These are phyloP conservation scores for Solanum sitiens DNA, from an alignment of 257 asterid genomes.

Conservation along the genomic window DNA sequence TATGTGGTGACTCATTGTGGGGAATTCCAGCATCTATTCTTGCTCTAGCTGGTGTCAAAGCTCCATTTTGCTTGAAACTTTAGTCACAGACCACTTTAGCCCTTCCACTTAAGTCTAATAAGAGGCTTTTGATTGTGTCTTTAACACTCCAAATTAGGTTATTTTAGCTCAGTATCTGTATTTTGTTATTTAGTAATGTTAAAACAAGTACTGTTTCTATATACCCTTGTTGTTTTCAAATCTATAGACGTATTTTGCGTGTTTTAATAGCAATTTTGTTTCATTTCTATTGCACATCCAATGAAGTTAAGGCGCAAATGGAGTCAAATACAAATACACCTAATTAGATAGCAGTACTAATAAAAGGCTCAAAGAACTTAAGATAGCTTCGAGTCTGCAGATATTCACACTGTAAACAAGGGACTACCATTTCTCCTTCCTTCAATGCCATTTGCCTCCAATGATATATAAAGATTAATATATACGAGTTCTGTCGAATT, in stretches of 20 bases:
- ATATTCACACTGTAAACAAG: too few relatives aligned
- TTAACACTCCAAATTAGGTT: background rate
- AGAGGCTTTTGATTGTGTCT: background rate
- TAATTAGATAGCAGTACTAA: too few relatives aligned
- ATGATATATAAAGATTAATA: too few relatives aligned
- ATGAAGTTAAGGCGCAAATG: background rate
- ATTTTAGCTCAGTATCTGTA: background rate
- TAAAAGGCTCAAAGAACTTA: background rate
- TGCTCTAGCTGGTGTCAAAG: constrained; percentile 29
- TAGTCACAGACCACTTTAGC: background rate
- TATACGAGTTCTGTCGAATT: too few relatives aligned
- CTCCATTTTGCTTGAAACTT: constrained; percentile 64
- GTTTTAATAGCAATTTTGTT: background rate
- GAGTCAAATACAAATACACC: too few relatives aligned
- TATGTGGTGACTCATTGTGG: constrained; percentile 71
- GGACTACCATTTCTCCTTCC: too few relatives aligned
- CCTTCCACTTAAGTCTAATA: too few relatives aligned
- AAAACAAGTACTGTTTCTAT: background rate
- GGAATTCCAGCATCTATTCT: constrained; percentile 63
- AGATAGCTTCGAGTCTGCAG: too few relatives aligned
- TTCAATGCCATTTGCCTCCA: too few relatives aligned
- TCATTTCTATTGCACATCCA: background rate
- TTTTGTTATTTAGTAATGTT: background rate
- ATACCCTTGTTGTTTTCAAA: background rate
- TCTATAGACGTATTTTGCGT: background rate